phyloP scores from a whole-genome alignment of 2,329 filamentous ascomycete species.

The Ilyonectria mors-panacis region DNA sequence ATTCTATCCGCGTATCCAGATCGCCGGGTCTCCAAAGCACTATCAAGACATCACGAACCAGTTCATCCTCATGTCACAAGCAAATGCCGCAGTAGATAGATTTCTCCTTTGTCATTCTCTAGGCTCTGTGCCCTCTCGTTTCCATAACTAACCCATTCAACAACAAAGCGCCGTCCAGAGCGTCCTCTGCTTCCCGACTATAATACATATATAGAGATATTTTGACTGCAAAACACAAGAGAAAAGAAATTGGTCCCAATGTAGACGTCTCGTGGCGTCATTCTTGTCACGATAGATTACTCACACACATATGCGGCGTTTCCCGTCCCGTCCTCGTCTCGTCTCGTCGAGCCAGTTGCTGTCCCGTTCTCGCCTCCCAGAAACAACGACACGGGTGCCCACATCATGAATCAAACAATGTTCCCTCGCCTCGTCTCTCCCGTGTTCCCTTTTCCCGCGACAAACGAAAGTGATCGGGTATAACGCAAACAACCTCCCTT shows the following conservation, averaged over 20 bases:
- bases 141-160: conserved; percentile 24
- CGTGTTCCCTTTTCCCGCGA: conserved; percentile 36
- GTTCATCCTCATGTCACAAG: not conserved
- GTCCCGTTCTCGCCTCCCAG: conserved; percentile 33
- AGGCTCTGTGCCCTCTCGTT: conserved; percentile 29
- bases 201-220: conserved; percentile 32
- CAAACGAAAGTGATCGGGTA: conserved; percentile 52
- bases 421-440: conserved; percentile 25
- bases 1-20: no score
- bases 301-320: conserved; percentile 38
- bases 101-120: conserved; percentile 27
- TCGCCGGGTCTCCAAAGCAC: no score
- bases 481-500: conserved; percentile 50
- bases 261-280: conserved; percentile 32
- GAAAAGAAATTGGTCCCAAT: conserved; percentile 26
- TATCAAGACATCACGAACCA: not conserved
- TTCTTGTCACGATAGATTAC: conserved; percentile 36
- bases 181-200: not conserved
- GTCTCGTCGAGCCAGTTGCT: conserved; percentile 30
- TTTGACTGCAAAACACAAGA: conserved; percentile 29
- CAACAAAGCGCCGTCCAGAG: not conserved
- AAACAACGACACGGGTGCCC: conserved; percentile 38
- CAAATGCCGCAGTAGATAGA: not conserved
- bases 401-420: conserved; percentile 37
- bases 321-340: conserved; percentile 21